Base-by-base conservation (phyloP, 2,329 filamentous ascomycete species). In the Alternaria tenuissima region DNA sequence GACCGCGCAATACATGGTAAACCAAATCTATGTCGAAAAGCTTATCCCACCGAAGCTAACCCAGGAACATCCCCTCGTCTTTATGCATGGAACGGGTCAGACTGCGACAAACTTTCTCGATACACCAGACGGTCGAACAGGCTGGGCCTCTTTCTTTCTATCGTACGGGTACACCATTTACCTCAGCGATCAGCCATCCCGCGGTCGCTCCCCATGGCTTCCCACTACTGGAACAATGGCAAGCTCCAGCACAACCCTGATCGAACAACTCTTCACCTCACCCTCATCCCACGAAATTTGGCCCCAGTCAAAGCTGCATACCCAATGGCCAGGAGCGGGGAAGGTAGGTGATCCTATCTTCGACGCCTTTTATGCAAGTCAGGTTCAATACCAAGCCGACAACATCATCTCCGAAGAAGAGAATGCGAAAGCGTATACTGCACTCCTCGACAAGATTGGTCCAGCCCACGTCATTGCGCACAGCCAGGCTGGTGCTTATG, bases 141-240 rank as follows among this genome's bases (percentile, higher is more conserved):
- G 83, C 16, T 85, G 83, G 83, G 80, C 83, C 0, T 82, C 81
- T 3, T 77, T 77, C 57, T 85, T 85, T 65, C 62, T 85, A 7
- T 64, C 69, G 5, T 74, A 78, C n/a, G 82, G 83, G 16, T 82
- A 83, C 68, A 79, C 81, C 44, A 75, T 84, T 47, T 85, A 83
- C 69, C 72, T 85, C 47, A 76, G 81, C 12, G 83, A 85, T 63
- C 79, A 83, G 61, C 77, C 81, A 3, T 78, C 78, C 26, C 80
- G 81, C 20, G 83, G 81, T 30, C 80, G 84, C 34, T 83, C 81
- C 18, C 69, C 80, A 0, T 83, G 80, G 76, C 62, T 74, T 14
- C 79, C 81, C 7, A 65, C 52, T 1, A 67, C 73, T 38, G 76
- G 75, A 22, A 62, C 63, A 51, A 67, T 69, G 39, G 22, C 39